phyloP scores from a whole-genome alignment of 768 basidiomycete genomes.

The Boletus tylopilopsis region DNA sequence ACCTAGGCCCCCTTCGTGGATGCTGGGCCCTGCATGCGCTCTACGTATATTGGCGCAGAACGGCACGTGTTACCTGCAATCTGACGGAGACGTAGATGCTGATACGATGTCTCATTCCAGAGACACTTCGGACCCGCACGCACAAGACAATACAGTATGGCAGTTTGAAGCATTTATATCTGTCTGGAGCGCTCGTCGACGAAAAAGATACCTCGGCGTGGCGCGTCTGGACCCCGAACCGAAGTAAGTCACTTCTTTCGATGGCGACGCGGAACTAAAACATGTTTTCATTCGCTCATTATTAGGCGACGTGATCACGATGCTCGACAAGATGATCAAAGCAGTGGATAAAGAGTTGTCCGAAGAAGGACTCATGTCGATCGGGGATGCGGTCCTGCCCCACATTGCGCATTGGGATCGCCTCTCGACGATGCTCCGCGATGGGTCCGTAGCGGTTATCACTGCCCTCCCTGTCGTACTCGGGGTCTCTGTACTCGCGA shows the following conservation, averaged over 20 bases:
- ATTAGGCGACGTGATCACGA: conserved; percentile 13
- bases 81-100: background rate
- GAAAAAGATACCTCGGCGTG: conserved; percentile 13
- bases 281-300: background rate
- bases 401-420: conserved; percentile 21
- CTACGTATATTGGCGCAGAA: conserved; percentile 13
- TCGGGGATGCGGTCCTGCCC: conserved; percentile 15
- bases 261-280: background rate
- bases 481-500: conserved; percentile 17
- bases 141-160: conserved; percentile 7
- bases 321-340: conserved; percentile 20
- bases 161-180: conserved; percentile 14
- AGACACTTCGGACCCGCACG: background rate
- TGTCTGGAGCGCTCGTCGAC: conserved; percentile 14
- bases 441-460: background rate
- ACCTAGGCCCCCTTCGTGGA: conserved; percentile 10
- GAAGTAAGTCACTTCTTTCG: conserved; percentile 3
- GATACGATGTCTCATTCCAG: conserved; percentile 5
- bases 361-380: conserved; percentile 14
- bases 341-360: conserved; percentile 14
- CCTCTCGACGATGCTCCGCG: conserved; percentile 3
- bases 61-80: conserved; percentile 4
- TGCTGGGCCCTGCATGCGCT: conserved; percentile 21
- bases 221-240: conserved; percentile 16
- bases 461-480: conserved; percentile 12